phyloP scores from a whole-genome alignment of 371 early-diverging fungal species.

The Sporodiniella umbellata region DNA sequence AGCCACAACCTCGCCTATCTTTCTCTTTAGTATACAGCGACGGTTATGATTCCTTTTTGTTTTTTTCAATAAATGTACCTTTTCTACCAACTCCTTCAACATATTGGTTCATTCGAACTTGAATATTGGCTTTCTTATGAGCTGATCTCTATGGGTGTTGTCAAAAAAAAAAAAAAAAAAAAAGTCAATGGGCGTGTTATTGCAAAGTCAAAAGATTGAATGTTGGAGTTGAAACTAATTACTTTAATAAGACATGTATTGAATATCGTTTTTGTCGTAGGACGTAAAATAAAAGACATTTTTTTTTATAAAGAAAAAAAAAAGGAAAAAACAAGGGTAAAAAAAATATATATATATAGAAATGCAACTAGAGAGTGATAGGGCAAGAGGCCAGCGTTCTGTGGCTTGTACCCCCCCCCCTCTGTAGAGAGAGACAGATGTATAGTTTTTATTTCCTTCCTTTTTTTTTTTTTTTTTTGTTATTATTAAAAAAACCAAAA shows the following conservation, averaged over 20 bases:
- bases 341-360: slow-evolving; percentile 9
- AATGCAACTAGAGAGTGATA: not conserved
- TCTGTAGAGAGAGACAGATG: too few species aligned
- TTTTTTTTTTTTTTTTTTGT: too few species aligned
- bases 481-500: too few species aligned
- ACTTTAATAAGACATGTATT: slow-evolving; percentile 12
- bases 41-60: not conserved
- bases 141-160: slow-evolving; percentile 44
- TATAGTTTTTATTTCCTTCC: not conserved
- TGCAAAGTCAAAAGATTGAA: too few species aligned
- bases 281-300: slow-evolving; percentile 23
- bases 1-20: slow-evolving; percentile 40
- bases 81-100: slow-evolving; percentile 41
- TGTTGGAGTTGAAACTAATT: too few species aligned
- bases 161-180: too few species aligned
- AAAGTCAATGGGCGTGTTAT: too few species aligned
- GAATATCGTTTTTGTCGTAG: slow-evolving; percentile 3
- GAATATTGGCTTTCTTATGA: slow-evolving; percentile 42
- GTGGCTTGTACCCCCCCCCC: slow-evolving; percentile 2
- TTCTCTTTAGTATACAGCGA: not conserved
- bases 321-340: slow-evolving; percentile 1
- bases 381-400: slow-evolving; percentile 2
- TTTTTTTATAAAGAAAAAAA: not conserved
- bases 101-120: slow-evolving; percentile 37
- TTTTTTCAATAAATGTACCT: slow-evolving; percentile 22